These are phyloP conservation scores for Leptographium flavum DNA, from an alignment of 2,329 filamentous ascomycete species.

Conservation along the genomic window DNA sequence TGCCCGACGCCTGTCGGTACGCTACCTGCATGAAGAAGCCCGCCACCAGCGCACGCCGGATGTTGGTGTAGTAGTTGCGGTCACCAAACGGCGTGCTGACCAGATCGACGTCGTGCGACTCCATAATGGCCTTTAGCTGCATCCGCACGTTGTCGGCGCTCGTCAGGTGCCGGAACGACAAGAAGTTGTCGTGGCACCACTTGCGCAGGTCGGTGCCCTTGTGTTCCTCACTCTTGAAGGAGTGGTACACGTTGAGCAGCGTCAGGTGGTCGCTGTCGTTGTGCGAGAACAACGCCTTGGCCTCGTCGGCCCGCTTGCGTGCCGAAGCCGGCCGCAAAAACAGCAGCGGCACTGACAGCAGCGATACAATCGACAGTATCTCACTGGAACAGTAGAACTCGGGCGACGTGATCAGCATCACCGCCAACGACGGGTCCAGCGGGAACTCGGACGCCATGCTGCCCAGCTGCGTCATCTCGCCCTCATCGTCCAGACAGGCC, in stretches of 20 bases:
- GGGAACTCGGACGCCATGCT: conserved; percentile 88
- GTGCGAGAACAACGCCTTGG: conserved; percentile 90
- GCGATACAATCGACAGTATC: conserved; percentile 84
- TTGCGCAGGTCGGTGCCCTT: conserved; percentile 56
- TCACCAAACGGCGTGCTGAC: conserved; percentile 82
- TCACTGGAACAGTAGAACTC: conserved; percentile 99
- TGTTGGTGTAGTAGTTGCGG: conserved; percentile 97
- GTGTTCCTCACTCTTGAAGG: conserved; percentile 68
- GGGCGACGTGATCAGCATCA: conserved; percentile 94
- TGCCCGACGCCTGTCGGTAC: conserved; percentile 77
- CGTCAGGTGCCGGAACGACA: conserved; percentile 75
- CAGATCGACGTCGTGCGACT: conserved; percentile 73
- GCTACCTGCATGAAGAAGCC: conserved; percentile 99
- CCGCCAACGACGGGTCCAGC: conserved; percentile 81
- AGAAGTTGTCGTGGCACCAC: conserved; percentile 96
- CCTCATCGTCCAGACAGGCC: conserved; percentile 90
- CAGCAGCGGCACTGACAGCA: conserved; percentile 87
- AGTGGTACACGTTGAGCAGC: conserved; percentile 94
- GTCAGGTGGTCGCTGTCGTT: conserved; percentile 91
- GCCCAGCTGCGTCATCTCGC: conserved; percentile 76
- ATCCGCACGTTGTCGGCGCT: conserved; percentile 88
- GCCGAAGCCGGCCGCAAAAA: conserved; percentile 78
- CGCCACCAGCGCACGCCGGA: conserved; percentile 76
- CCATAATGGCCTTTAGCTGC: conserved; percentile 94
- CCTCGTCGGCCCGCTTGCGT: conserved; percentile 87